Base-by-base conservation (phyloP, 1,284 basidiomycete genomes). In the Hortiboletus rubellus region DNA sequence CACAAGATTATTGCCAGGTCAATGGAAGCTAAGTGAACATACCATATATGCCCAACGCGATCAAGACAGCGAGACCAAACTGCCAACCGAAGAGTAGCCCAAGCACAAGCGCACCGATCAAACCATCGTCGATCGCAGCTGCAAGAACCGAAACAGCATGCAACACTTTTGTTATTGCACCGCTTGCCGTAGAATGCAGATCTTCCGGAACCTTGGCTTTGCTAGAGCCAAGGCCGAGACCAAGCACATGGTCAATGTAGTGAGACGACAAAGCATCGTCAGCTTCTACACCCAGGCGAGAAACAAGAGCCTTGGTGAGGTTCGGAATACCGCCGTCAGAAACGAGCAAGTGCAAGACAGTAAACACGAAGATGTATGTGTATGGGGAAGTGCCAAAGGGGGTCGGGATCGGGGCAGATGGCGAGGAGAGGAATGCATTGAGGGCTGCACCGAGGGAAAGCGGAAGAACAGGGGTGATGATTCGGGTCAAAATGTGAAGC, bases 231-330 rank as follows among this genome's bases (percentile, higher is more conserved):
- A 95, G 86, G 10, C 89, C 91, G 24, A 96, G 82, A 60, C 90
- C 89, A 15, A 94, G 78, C 11, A 94, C 72, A 64, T 92, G 91
- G 58, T 91, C 84, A 71, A 89, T 91, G 6, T 88, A 87, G 55
- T 92, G 77, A 64, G 87, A 82, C 0, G 87, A 89, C 85, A 95
- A 91, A 81, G 82, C 82, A 66, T 86, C 75, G 66, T 91, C 88
- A 0, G 89, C 92, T 70, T 87, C 92, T 75, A 94, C 92, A 84
- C 94, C 90, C 31, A 96, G 88, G 3, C 93, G 92, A 12, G 87
- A 82, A 89, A 91, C 89, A 14, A 92, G 77, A 44, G 77, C 85
- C 72, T 89, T 86, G 41, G 82, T 82, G 49, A 92, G 72, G 42
- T 87, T 87, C 22, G 81, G 74, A 37, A 91, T 69, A n/a, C 91